These are phyloP conservation scores for Friedmanniomyces endolithicus DNA, from an alignment of 495 filamentous ascomycete species.

Conservation along the genomic window DNA sequence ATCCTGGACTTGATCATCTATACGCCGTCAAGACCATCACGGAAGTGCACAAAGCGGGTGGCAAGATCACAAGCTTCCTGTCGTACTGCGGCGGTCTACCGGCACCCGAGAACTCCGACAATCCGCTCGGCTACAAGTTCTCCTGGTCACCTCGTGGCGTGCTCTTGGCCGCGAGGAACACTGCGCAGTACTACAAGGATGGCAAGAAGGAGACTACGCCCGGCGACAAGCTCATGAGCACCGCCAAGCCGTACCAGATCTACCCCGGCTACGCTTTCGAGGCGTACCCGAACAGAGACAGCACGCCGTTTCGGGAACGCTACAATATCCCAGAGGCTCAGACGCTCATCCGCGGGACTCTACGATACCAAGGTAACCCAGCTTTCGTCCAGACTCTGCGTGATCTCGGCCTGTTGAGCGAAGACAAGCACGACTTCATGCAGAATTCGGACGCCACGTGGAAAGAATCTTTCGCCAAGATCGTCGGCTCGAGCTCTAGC, in stretches of 20 bases:
- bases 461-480: constrained; percentile 68
- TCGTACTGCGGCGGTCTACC: constrained; percentile 85
- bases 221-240: constrained; percentile 51
- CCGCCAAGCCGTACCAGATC: constrained; percentile 82
- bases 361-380: constrained; percentile 77
- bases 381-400: constrained; percentile 78
- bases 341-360: constrained; percentile 61
- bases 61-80: constrained; percentile 72
- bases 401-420: constrained; percentile 69
- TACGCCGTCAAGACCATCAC: constrained; percentile 86
- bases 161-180: constrained; percentile 71
- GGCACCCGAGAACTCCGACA: constrained; percentile 71
- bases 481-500: constrained; percentile 52
- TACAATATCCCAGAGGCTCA: constrained; percentile 84
- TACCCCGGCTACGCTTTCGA: constrained; percentile 82
- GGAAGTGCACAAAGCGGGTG: constrained; percentile 68
- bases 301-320: constrained; percentile 68
- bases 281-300: constrained; percentile 89
- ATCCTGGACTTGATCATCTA: constrained; percentile 55
- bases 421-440: constrained; percentile 49
- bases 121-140: constrained; percentile 96
- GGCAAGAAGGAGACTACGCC: constrained; percentile 54
- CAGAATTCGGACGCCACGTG: constrained; percentile 43
- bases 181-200: constrained; percentile 70
- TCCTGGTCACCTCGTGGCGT: constrained; percentile 63